Conservation (phyloP, 75 land plant species). For the Adiantum capillusveneris region DNA sequence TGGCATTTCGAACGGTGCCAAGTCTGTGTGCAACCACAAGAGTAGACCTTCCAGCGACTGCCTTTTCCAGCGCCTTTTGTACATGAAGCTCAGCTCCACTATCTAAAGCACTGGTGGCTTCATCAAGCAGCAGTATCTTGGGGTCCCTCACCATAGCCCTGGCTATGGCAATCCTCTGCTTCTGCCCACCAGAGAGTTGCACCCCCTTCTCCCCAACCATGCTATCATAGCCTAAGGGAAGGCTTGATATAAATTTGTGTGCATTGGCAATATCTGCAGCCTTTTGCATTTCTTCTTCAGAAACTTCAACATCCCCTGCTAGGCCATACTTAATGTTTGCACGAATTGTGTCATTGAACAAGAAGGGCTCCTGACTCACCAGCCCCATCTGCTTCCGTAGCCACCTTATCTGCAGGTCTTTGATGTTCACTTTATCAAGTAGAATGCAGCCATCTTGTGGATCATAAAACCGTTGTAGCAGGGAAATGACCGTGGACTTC, state of each 20-base stretch:
- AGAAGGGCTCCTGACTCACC: slow-evolving; percentile 93
- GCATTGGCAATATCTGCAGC: slow-evolving; percentile 98
- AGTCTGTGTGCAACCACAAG: slow-evolving; percentile 94
- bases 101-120: slow-evolving; percentile 88
- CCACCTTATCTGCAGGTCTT: slow-evolving; percentile 75
- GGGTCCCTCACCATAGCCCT: slow-evolving; percentile 89
- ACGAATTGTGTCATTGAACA: slow-evolving; percentile 85
- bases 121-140: slow-evolving; percentile 85
- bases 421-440: slow-evolving; percentile 84
- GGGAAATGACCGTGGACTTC: slow-evolving; percentile 85
- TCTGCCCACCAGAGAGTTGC: slow-evolving; percentile 89
- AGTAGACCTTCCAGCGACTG: slow-evolving; percentile 35
- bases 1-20: slow-evolving; percentile 92
- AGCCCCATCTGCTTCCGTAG: slow-evolving; percentile 87
- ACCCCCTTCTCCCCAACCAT: slow-evolving; percentile 96
- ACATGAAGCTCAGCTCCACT: slow-evolving; percentile 88
- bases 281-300: slow-evolving; percentile 94
- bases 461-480: slow-evolving; percentile 93
- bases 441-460: slow-evolving; percentile 70
- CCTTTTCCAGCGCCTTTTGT: slow-evolving; percentile 84
- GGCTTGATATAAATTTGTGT: slow-evolving; percentile 92
- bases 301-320: slow-evolving; percentile 54
- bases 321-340: slow-evolving; percentile 94
- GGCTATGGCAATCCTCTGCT: slow-evolving; percentile 95
- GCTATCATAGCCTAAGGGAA: slow-evolving; percentile 98